A percentile compares a stretch with the other conserved stretches of the same genome.
Conservation (phyloP, 768 basidiomycete genomes). For the Antrodiella citrinella region DNA sequence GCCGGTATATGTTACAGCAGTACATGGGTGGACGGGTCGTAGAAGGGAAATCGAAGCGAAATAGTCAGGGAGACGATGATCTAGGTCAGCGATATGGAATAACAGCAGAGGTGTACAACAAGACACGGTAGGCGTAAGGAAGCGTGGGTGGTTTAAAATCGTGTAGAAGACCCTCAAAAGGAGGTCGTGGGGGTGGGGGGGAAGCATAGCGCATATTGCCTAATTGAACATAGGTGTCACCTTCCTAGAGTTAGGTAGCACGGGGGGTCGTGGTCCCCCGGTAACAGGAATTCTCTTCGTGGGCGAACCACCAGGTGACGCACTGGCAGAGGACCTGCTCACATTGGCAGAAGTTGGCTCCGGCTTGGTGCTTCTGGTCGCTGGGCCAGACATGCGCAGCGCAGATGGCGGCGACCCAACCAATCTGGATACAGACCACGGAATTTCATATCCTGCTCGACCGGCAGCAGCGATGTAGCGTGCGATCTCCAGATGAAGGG, state of each 20-base stretch:
- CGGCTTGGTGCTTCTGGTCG: conserved; percentile 5
- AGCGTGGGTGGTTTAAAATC: neutral
- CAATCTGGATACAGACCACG: conserved; percentile 72
- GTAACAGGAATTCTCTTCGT: neutral
- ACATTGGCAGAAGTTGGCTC: neutral
- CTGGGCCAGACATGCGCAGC: conserved; percentile 36
- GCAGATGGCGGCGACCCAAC: conserved; percentile 70
- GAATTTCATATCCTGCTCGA: conserved; percentile 65
- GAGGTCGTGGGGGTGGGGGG: neutral
- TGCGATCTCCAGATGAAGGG: conserved; percentile 87
- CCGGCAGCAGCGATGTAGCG: conserved; percentile 70
- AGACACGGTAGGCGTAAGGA: neutral
- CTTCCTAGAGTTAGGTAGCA: conserved; percentile 8
- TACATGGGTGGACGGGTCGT: neutral
- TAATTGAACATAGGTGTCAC: conserved; percentile 11
- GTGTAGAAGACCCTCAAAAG: neutral
- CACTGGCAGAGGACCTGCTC: neutral
- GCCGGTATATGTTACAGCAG: too few species aligned
- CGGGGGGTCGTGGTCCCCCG: neutral
- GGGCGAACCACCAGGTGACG: neutral
- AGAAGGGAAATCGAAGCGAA: neutral
- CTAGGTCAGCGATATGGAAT: neutral
- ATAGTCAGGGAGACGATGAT: too few species aligned
- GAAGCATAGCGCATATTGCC: neutral
- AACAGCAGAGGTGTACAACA: neutral